A percentile compares a stretch with the other conserved stretches of the same genome.
These are phyloP conservation scores for Diaporthe eres DNA, from an alignment of 2,329 filamentous ascomycete species.

Conservation along the genomic window DNA sequence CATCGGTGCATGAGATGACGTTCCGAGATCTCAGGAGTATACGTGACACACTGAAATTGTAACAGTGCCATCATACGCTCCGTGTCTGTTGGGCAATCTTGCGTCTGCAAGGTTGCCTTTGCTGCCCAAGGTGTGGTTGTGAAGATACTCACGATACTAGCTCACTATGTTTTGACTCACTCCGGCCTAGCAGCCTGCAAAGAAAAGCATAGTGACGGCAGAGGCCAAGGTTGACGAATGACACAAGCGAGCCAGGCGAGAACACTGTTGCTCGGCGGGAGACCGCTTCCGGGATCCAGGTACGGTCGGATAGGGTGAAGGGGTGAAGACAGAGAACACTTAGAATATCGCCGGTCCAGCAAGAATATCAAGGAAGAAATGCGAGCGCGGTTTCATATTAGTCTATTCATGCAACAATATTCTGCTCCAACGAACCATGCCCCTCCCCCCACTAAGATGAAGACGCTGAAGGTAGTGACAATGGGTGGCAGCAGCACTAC, in stretches of 20 bases:
- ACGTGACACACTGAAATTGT: neutral
- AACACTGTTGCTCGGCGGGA: neutral
- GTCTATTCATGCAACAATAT: slow-evolving; percentile 22
- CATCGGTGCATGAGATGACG: neutral
- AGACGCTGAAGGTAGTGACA: neutral
- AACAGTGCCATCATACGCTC: neutral
- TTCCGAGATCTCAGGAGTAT: neutral
- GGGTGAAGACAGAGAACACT: neutral
- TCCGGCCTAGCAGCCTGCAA: neutral
- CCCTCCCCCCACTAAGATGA: neutral
- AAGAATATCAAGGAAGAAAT: too few relatives aligned
- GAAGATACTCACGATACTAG: too few relatives aligned
- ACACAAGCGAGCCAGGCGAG: neutral
- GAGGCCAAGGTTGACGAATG: too few relatives aligned
- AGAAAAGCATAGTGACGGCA: neutral
- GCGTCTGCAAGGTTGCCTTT: too few relatives aligned
- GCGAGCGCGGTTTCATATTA: neutral
- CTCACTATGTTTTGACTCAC: too few relatives aligned
- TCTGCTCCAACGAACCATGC: neutral
- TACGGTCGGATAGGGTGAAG: neutral
- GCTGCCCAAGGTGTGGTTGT: neutral
- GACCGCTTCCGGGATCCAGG: neutral
- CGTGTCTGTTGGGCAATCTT: neutral
- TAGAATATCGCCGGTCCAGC: neutral
- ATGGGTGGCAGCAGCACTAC: neutral